phyloP scores from a whole-genome alignment of 2,329 filamentous ascomycete species.

The Fusarium nodosum region DNA sequence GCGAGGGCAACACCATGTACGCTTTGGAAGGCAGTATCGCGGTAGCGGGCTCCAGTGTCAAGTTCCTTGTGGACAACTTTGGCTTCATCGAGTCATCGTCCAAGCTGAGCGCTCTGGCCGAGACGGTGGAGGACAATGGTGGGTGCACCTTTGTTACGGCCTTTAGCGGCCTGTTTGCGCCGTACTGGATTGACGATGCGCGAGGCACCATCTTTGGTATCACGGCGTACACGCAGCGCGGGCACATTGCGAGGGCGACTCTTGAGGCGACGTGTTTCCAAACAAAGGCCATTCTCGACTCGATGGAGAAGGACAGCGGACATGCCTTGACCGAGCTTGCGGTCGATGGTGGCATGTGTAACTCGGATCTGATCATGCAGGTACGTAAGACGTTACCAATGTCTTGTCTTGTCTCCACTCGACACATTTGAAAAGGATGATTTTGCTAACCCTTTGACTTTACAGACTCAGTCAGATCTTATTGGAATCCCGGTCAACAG shows the following conservation, averaged over 20 bases:
- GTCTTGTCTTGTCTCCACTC: not conserved
- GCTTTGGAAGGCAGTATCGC: slow-evolving; percentile 83
- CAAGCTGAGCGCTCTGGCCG: slow-evolving; percentile 61
- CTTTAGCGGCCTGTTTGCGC: slow-evolving; percentile 84
- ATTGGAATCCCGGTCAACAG: slow-evolving; percentile 84
- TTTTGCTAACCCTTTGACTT: slow-evolving; percentile 6
- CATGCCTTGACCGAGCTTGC: slow-evolving; percentile 78
- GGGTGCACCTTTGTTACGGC: slow-evolving; percentile 84
- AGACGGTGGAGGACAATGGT: slow-evolving; percentile 74
- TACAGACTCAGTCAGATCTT: slow-evolving; percentile 80
- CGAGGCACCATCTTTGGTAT: slow-evolving; percentile 85
- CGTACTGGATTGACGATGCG: slow-evolving; percentile 88
- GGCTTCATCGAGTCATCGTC: slow-evolving; percentile 66
- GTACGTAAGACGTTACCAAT: slow-evolving; percentile 43
- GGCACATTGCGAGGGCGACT: slow-evolving; percentile 83
- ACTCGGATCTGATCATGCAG: slow-evolving; percentile 85
- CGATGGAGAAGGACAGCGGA: slow-evolving; percentile 86
- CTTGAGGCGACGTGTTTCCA: slow-evolving; percentile 87
- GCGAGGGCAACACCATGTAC: slow-evolving; percentile 75
- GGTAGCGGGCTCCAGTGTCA: slow-evolving; percentile 81
- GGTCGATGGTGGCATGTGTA: slow-evolving; percentile 88
- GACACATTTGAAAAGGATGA: not conserved
- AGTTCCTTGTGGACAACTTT: slow-evolving; percentile 73
- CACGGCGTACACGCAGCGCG: slow-evolving; percentile 80
- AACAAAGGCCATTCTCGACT: slow-evolving; percentile 83